These are phyloP conservation scores for Apiospora marii DNA, from an alignment of 2,329 filamentous ascomycete genomes.

Conservation along the genomic window DNA sequence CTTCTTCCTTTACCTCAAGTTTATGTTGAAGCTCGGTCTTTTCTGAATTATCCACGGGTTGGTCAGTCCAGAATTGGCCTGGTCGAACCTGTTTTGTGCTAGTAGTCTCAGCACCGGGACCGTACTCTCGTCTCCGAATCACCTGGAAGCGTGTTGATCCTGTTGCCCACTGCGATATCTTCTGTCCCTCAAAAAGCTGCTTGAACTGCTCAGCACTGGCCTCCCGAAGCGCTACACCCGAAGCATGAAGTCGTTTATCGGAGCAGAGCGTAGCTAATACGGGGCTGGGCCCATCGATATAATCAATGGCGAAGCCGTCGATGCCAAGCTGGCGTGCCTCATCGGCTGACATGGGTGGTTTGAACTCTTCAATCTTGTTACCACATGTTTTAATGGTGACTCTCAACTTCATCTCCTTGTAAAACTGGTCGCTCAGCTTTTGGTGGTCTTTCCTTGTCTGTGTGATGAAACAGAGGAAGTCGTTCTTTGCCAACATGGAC, in stretches of 20 bases:
- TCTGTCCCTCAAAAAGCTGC: slow-evolving; percentile 63
- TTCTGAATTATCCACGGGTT: slow-evolving; percentile 73
- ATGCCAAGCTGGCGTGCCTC: slow-evolving; percentile 70
- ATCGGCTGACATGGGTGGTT: slow-evolving; percentile 59
- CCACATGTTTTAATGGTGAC: slow-evolving; percentile 75
- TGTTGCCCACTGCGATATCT: slow-evolving; percentile 75
- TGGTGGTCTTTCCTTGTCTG: slow-evolving; percentile 80
- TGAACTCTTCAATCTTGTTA: slow-evolving; percentile 62
- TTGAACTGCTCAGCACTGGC: slow-evolving; percentile 74
- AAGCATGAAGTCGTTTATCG: slow-evolving; percentile 72
- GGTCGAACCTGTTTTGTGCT: slow-evolving; percentile 65
- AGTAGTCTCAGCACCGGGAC: slow-evolving; percentile 75
- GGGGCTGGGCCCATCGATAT: slow-evolving; percentile 78
- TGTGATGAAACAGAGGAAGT: slow-evolving; percentile 75
- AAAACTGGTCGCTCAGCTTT: slow-evolving; percentile 72
- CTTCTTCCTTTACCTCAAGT: slow-evolving; percentile 51
- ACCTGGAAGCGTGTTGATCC: slow-evolving; percentile 70
- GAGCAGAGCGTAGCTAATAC: slow-evolving; percentile 90
- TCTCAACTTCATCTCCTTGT: slow-evolving; percentile 68
- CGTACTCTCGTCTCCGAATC: slow-evolving; percentile 80
- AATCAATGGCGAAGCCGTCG: slow-evolving; percentile 82
- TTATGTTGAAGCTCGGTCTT: slow-evolving; percentile 67
- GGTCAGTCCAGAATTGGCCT: slow-evolving; percentile 78
- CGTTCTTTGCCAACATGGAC: slow-evolving; percentile 56
- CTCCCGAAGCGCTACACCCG: slow-evolving; percentile 69